These are phyloP conservation scores for Pythium pyrilobum DNA, from an alignment of 352 stramenopile species.

Conservation along the genomic window DNA sequence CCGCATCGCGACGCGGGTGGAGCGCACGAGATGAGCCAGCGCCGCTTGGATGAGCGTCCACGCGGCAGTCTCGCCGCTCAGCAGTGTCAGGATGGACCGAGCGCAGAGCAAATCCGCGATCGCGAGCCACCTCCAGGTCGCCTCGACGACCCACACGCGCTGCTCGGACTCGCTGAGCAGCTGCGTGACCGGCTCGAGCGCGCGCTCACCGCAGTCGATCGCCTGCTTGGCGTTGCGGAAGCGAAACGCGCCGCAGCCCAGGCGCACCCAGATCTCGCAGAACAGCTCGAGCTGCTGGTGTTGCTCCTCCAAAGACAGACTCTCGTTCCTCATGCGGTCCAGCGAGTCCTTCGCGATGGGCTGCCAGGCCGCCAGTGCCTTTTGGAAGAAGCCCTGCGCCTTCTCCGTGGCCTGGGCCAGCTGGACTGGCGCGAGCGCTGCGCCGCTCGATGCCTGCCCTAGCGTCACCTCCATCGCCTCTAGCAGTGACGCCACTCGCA, in stretches of 20 bases:
- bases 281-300: slow-evolving; percentile 59
- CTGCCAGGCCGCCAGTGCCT: slow-evolving; percentile 49
- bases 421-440: slow-evolving; percentile 11
- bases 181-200: slow-evolving; percentile 28
- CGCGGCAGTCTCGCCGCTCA: slow-evolving; percentile 28
- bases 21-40: slow-evolving; percentile 49
- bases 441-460: not conserved
- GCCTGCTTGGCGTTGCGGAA: slow-evolving; percentile 42
- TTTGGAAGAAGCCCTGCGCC: slow-evolving; percentile 45
- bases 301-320: slow-evolving; percentile 36
- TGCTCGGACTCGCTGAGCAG: slow-evolving; percentile 6
- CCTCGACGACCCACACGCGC: slow-evolving; percentile 19
- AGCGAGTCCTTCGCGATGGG: slow-evolving; percentile 29
- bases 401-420: slow-evolving; percentile 41
- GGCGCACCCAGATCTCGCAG: slow-evolving; percentile 63
- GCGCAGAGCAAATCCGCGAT: slow-evolving; percentile 58
- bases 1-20: slow-evolving; percentile 32
- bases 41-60: slow-evolving; percentile 48
- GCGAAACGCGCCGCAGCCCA: slow-evolving; percentile 54
- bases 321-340: slow-evolving; percentile 18
- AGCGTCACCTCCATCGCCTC: slow-evolving; percentile 40
- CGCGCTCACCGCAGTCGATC: slow-evolving; percentile 47
- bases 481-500: slow-evolving; percentile 52
- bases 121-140: slow-evolving; percentile 65
- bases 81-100: slow-evolving; percentile 43